Percentiles rank a stretch among this genome's conserved stretches.
These are phyloP conservation scores for Cercophora newfieldiana DNA, from an alignment of 495 filamentous ascomycete species.

Conservation along the genomic window DNA sequence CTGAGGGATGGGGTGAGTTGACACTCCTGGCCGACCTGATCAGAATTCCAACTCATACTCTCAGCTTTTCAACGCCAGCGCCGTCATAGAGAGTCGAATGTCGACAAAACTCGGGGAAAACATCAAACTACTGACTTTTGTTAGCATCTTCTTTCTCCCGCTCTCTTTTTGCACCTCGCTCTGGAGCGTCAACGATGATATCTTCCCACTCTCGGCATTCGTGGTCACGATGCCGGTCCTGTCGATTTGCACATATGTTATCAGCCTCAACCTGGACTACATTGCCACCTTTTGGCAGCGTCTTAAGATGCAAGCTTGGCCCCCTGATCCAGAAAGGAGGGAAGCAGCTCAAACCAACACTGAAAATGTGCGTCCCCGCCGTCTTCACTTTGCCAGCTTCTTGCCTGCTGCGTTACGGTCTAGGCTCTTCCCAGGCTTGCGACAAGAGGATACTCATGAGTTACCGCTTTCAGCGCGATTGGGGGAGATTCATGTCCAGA, in stretches of 20 bases:
- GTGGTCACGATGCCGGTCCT: conserved; percentile 7
- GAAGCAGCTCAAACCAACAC: background rate
- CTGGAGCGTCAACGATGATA: conserved; percentile 22
- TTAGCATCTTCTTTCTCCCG: conserved; percentile 42
- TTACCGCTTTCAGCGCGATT: no score
- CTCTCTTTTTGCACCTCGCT: conserved; percentile 33
- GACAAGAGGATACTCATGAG: no score
- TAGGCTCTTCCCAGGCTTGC: no score
- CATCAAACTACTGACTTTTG: conserved; percentile 38
- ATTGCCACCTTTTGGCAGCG: background rate
- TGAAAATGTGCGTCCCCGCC: no score
- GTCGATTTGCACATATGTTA: conserved; percentile 1
- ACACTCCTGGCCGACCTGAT: no score
- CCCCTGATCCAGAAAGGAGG: no score
- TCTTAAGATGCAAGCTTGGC: background rate
- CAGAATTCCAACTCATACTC: no score
- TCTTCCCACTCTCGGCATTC: conserved; percentile 7
- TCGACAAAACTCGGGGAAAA: conserved; percentile 39
- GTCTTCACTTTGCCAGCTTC: no score
- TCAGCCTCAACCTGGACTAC: conserved; percentile 19
- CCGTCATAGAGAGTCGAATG: conserved; percentile 38
- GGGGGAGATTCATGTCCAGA: no score
- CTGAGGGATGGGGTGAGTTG: conserved; percentile 21
- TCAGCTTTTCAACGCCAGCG: conserved; percentile 27
- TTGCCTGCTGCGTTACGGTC: no score